Percentiles rank a stretch among this genome's conserved stretches.
Conservation (phyloP, 495 filamentous ascomycete genomes). For the Annulohypoxylon maeteangense region DNA sequence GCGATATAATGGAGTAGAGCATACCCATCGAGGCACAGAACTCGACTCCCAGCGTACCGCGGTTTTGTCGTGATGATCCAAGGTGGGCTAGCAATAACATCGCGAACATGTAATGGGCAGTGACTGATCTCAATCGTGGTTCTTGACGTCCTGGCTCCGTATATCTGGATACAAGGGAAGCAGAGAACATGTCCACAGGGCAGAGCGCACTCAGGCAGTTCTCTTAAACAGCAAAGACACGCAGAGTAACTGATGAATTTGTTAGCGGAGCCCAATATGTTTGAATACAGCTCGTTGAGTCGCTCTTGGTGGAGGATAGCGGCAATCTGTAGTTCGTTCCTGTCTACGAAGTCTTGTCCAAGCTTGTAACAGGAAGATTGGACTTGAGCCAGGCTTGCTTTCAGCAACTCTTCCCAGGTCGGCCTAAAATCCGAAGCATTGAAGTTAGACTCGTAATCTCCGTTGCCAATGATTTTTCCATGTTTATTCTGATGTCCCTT, state of each 20-base stretch:
- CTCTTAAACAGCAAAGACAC: constrained; percentile 67
- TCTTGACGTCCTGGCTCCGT: constrained; percentile 44
- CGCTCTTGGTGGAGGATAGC: constrained; percentile 43
- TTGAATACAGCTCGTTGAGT: constrained; percentile 47
- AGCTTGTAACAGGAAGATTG: constrained; percentile 40
- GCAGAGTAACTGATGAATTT: constrained; percentile 49
- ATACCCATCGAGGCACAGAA: constrained; percentile 68
- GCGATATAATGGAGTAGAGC: neutral
- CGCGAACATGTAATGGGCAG: constrained; percentile 50
- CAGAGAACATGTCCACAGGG: constrained; percentile 70
- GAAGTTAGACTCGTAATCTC: constrained; percentile 59
- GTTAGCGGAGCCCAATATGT: constrained; percentile 36
- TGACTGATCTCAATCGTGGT: constrained; percentile 46
- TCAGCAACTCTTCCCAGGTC: constrained; percentile 47
- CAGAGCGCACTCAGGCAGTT: constrained; percentile 63
- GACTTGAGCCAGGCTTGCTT: constrained; percentile 41
- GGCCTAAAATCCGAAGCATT: constrained; percentile 48
- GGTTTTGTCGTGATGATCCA: constrained; percentile 58
- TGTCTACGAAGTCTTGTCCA: constrained; percentile 42
- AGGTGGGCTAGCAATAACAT: constrained; percentile 45
- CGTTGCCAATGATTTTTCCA: constrained; percentile 59
- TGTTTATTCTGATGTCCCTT: constrained; percentile 64
- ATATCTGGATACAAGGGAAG: constrained; percentile 53
- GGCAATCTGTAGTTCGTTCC: constrained; percentile 41
- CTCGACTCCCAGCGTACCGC: constrained; percentile 57